Conservation (phyloP, 2,329 filamentous ascomycete species). For the Meredithiella fracta region DNA sequence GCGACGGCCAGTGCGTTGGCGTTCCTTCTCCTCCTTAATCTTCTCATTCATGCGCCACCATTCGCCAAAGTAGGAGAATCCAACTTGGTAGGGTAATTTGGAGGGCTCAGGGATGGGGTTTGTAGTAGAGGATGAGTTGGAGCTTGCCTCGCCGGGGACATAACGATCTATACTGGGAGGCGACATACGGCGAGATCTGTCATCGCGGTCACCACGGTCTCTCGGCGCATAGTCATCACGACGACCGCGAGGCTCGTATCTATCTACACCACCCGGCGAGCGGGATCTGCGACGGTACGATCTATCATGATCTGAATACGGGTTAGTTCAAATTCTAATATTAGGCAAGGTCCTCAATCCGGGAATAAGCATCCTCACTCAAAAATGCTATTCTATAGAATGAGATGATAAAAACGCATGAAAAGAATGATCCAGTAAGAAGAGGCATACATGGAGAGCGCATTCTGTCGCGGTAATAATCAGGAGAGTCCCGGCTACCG, state of each 20-base stretch:
- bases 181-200: conserved; percentile 35
- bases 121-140: conserved; percentile 25
- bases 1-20: conserved; percentile 50
- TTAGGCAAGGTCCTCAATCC: conserved; percentile 6
- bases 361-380: background rate
- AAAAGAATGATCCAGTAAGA: conserved; percentile 2
- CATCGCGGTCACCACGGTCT: conserved; percentile 32
- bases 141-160: conserved; percentile 52
- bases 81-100: conserved; percentile 61
- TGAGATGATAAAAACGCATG: background rate
- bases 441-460: conserved; percentile 51
- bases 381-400: background rate
- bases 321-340: background rate
- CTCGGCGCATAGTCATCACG: conserved; percentile 26
- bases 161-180: conserved; percentile 70
- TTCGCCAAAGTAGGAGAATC: conserved; percentile 72
- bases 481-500: conserved; percentile 34
- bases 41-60: conserved; percentile 75
- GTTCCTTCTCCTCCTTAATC: conserved; percentile 68
- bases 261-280: conserved; percentile 52
- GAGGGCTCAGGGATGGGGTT: conserved; percentile 61
- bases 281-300: conserved; percentile 46
- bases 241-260: conserved; percentile 51
- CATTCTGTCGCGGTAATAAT: conserved; percentile 29
- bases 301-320: conserved; percentile 33